A percentile compares a stretch with the other conserved stretches of the same genome.
phyloP scores from a whole-genome alignment of 192 early-diverging fungal genomes.

The Ramicandelaber brevisporus region DNA sequence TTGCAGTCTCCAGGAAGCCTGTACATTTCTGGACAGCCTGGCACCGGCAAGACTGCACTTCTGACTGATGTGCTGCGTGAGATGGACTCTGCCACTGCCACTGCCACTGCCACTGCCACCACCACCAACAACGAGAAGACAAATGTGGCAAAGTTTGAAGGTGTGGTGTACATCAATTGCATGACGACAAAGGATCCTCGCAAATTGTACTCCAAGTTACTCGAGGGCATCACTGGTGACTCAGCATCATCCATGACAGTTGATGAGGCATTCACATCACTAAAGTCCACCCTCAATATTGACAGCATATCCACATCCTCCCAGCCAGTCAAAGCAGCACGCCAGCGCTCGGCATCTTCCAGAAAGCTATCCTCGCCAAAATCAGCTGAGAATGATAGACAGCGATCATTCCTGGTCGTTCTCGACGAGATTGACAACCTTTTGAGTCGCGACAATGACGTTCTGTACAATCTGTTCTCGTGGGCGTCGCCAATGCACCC shows the following conservation, averaged over 20 bases:
- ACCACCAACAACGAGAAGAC: too few relatives aligned
- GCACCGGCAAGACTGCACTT: slow-evolving; percentile 87
- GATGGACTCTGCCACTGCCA: too few relatives aligned
- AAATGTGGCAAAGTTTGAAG: too few relatives aligned
- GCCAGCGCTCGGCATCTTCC: too few relatives aligned
- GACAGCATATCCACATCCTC: too few relatives aligned
- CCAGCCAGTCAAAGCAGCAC: too few relatives aligned
- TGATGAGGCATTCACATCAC: too few relatives aligned
- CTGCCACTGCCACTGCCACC: too few relatives aligned
- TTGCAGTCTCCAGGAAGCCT: slow-evolving; percentile 40
- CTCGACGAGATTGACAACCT: slow-evolving; percentile 88
- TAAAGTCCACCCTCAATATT: too few relatives aligned
- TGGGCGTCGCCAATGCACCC: slow-evolving; percentile 26
- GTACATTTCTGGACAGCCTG: slow-evolving; percentile 77
- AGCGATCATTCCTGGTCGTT: slow-evolving; percentile 28
- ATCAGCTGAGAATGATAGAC: too few relatives aligned
- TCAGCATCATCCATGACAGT: too few relatives aligned
- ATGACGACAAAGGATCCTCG: slow-evolving; percentile 51
- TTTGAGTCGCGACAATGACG: slow-evolving; percentile 48
- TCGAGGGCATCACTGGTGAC: slow-evolving; percentile 21
- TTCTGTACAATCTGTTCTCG: slow-evolving; percentile 75
- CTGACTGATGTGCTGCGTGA: slow-evolving; percentile 29
- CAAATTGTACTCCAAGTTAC: slow-evolving; percentile 34
- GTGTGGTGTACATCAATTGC: slow-evolving; percentile 61
- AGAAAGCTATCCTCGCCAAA: too few relatives aligned